Conservation (phyloP, 208 protist species). For the Acanthamoeba triangularis region DNA sequence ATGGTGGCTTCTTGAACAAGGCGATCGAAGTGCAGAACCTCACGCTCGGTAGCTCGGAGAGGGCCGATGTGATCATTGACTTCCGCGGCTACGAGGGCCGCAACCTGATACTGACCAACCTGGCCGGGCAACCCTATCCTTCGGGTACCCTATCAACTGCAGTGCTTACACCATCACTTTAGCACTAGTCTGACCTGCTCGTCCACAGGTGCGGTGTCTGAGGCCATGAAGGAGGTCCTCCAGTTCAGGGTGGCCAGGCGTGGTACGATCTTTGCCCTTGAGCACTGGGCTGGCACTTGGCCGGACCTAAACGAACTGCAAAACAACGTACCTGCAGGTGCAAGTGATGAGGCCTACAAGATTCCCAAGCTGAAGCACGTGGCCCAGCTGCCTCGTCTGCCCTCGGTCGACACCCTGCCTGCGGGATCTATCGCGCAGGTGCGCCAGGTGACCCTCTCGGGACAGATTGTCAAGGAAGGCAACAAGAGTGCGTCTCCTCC, state of each 20-base stretch:
- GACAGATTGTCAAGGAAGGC: not conserved
- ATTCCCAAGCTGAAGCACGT: constrained; percentile 1
- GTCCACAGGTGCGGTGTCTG: not conserved
- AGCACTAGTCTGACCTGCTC: not conserved
- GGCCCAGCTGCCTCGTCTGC: not conserved
- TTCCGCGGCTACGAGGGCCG: not conserved
- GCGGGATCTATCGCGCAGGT: not conserved
- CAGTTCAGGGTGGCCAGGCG: constrained; percentile 39
- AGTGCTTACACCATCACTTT: not conserved
- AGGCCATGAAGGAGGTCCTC: constrained; percentile 9
- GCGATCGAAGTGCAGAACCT: not conserved
- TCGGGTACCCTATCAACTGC: not conserved
- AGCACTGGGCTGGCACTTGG: not conserved
- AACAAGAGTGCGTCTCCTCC: not conserved
- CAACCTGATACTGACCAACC: not conserved
- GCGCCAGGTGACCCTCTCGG: not conserved
- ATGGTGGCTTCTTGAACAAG: constrained; percentile 47
- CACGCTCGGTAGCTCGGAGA: not conserved
- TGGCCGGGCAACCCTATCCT: not conserved
- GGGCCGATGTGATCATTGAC: constrained; percentile 63
- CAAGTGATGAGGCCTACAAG: not conserved
- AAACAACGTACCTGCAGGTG: not conserved
- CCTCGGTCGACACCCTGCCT: constrained; percentile 10
- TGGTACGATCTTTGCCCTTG: not conserved
- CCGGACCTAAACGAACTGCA: too few species aligned